Percentiles rank a stretch among this genome's conserved stretches.
Evolutionary conservation across 768 basidiomycete genomes (phyloP).

Genomic region (Nidularia sp.): DNA sequence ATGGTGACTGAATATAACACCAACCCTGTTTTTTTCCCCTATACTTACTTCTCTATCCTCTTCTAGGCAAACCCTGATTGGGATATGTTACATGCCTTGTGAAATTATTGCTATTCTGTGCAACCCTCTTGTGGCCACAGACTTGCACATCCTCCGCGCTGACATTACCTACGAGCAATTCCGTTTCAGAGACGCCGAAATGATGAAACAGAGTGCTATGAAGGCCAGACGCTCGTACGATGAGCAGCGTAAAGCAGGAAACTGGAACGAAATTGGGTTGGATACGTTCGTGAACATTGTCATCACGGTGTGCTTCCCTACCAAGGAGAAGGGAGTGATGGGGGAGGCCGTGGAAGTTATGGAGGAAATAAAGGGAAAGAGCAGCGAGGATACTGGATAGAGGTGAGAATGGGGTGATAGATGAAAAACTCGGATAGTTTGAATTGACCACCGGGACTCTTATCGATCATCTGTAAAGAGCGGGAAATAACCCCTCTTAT

Average conservation of each 20-base stretch:
- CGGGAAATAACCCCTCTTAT: too few species aligned
- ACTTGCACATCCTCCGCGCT: constrained; percentile 27
- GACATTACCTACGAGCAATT: constrained; percentile 40
- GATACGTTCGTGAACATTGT: constrained; percentile 8
- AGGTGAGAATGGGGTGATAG: too few species aligned
- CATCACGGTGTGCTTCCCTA: not conserved
- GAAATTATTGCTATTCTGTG: constrained; percentile 17
- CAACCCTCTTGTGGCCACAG: constrained; percentile 26
- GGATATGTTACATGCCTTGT: constrained; percentile 21
- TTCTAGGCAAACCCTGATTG: constrained; percentile 8
- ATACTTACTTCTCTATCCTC: too few species aligned
- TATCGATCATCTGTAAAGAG: too few species aligned
- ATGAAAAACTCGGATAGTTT: too few species aligned
- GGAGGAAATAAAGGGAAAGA: not conserved
- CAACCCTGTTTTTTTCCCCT: too few species aligned
- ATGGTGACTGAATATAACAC: not conserved
- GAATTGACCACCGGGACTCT: too few species aligned
- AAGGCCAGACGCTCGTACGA: constrained; percentile 12
- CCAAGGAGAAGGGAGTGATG: not conserved
- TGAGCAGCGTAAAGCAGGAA: constrained; percentile 7
- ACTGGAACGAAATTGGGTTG: constrained; percentile 12
- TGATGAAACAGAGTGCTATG: constrained; percentile 23
- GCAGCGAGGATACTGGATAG: too few species aligned
- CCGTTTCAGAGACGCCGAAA: constrained; percentile 37
- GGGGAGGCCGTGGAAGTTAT: not conserved